These are phyloP conservation scores for Daedaleopsis nitida DNA, from an alignment of 768 basidiomycete species.

Conservation along the genomic window DNA sequence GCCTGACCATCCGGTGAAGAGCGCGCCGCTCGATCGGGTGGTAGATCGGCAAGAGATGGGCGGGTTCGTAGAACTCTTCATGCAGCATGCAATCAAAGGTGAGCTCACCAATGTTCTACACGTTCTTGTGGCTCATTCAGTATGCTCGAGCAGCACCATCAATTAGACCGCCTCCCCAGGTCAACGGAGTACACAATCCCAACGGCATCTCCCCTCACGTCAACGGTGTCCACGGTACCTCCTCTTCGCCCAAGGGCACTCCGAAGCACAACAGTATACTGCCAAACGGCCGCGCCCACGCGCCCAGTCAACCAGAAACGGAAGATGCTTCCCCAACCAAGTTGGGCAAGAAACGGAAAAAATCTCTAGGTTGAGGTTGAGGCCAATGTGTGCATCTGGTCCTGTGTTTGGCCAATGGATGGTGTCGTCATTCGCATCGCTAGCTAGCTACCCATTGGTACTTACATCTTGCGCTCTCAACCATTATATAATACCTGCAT, in stretches of 20 bases:
- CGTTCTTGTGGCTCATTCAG: not conserved
- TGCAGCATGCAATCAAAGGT: conserved; percentile 47
- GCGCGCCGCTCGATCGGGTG: conserved; percentile 34
- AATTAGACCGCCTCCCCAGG: conserved; percentile 2
- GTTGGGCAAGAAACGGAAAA: conserved; percentile 61
- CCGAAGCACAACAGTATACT: conserved; percentile 13
- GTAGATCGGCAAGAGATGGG: conserved; percentile 60
- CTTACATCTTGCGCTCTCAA: not conserved
- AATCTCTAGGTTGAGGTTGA: conserved; percentile 36
- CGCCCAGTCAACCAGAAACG: conserved; percentile 12
- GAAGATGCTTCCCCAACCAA: conserved; percentile 25
- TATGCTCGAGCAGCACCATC: conserved; percentile 3
- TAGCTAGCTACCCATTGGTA: not conserved
- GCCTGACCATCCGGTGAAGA: conserved; percentile 13
- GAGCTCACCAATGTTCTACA: conserved; percentile 1
- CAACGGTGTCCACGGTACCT: conserved; percentile 14
- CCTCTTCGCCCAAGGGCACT: conserved; percentile 13
- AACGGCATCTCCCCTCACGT: conserved; percentile 15
- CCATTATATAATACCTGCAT: conserved; percentile 4
- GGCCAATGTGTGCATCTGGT: not conserved
- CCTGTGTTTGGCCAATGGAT: not conserved
- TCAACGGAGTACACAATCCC: conserved; percentile 20
- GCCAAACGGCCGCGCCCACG: conserved; percentile 7
- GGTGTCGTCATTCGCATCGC: not conserved
- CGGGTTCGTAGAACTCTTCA: conserved; percentile 66